These are phyloP conservation scores for Polytrichum commune DNA, from an alignment of 225 moss, liverwort and hornwort species.

Conservation along the genomic window DNA sequence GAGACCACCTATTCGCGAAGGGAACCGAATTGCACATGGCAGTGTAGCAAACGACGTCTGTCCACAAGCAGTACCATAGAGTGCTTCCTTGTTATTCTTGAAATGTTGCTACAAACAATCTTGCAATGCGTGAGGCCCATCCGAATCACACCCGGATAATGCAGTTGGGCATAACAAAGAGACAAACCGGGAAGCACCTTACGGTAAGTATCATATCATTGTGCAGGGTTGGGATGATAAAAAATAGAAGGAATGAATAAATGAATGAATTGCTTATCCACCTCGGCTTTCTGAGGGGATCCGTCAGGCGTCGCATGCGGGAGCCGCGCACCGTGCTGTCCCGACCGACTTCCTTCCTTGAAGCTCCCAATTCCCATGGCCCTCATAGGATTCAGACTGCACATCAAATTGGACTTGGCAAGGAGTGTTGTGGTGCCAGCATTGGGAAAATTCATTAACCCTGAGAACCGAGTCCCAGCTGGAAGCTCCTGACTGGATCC, in stretches of 20 bases:
- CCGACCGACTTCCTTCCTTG: conserved; percentile 41
- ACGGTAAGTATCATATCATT: too few species aligned
- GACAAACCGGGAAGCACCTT: too few species aligned
- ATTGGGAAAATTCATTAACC: not conserved
- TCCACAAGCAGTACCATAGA: too few species aligned
- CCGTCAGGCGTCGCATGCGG: conserved; percentile 36
- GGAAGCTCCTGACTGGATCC: not conserved
- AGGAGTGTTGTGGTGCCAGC: conserved; percentile 3
- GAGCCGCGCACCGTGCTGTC: conserved; percentile 34
- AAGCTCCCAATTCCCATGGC: conserved; percentile 42
- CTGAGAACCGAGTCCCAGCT: not conserved
- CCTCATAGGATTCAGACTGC: conserved; percentile 18
- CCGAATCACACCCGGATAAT: too few species aligned
- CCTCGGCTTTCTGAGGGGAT: conserved; percentile 39
- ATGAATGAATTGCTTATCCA: not conserved
- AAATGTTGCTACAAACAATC: too few species aligned
- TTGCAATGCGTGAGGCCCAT: too few species aligned
- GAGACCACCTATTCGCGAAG: too few species aligned
- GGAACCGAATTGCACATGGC: too few species aligned
- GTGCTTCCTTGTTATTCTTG: too few species aligned
- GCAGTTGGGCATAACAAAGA: too few species aligned
- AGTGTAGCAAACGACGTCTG: too few species aligned
- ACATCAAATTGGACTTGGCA: not conserved
- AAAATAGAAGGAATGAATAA: too few species aligned
- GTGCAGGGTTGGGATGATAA: not conserved